Base-by-base conservation (phyloP, 148 eudicot genomes). In the Amaranthus palmeri region DNA sequence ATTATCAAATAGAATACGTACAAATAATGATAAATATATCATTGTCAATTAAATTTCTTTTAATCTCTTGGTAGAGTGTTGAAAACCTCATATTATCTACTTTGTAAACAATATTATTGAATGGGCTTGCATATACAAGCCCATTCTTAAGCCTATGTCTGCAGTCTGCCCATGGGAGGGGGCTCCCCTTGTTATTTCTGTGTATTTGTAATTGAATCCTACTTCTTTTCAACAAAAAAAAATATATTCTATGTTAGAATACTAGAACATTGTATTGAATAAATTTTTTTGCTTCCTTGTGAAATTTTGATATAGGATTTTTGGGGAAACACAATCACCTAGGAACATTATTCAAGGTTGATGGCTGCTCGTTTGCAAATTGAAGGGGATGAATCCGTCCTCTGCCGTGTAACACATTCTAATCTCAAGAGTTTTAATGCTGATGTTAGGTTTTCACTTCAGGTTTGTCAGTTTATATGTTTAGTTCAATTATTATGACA, bases 351-450 rank as follows among this genome's bases (percentile, higher is more conserved):
- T 48, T 59, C 59, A 49, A 67, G 52, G 73, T 41, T 61, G 66
- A 92, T 89, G 92, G 85, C 82, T 3, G 82, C 86, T 43, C 77
- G 68, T 62, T 79, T 92, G 82, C 97, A 89, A 72, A 66, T 89
- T 70, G 80, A 82, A 43, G 90, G 87, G 68, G 98, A 87, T 51
- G 98, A 91, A 36, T 87, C 88, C 3, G 96, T 93, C 60, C 74
- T 85, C 18, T 69, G 91, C 64, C 81, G 79, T 7, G 75, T 91
- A 6, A 89, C 98, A 17, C 98, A 93, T 81, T 91, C 97, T 54
- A 93, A 93, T 73, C 78, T 93, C 66, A 89, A 88, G 82, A 84
- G 85, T 71, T 95, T 95, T 73, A 81, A 86, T 55, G 76, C 93
- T 49, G 96, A 95, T 76, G 72, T 85, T 77, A 90, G 96, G 40